Percentiles rank a stretch among this genome's conserved stretches.
Evolutionary conservation across 1,284 basidiomycete species (phyloP).

Genomic region (Porphyrellus sp.): DNA sequence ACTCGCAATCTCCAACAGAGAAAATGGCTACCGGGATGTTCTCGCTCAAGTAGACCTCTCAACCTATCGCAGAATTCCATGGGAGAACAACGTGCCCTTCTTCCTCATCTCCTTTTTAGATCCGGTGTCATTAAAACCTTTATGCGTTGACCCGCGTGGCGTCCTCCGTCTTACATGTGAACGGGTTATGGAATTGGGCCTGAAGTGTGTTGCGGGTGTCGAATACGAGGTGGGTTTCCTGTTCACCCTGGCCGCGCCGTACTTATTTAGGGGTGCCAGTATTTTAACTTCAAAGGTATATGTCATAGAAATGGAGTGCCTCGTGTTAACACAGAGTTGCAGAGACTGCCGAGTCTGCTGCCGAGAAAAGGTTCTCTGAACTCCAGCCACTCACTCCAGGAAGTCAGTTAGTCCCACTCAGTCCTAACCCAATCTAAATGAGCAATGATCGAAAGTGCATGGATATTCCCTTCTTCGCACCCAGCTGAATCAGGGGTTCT

Average conservation of each 20-base stretch:
- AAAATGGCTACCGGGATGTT: conserved; percentile 90
- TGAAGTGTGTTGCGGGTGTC: conserved; percentile 73
- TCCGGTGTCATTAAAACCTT: conserved; percentile 72
- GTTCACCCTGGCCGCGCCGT: background rate
- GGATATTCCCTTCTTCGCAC: conserved; percentile 89
- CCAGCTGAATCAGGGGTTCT: conserved; percentile 87
- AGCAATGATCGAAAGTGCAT: conserved; percentile 60
- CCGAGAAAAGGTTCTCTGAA: conserved; percentile 75
- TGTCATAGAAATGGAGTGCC: background rate
- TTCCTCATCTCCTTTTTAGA: conserved; percentile 91
- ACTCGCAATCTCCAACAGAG: conserved; percentile 84
- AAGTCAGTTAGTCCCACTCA: conserved; percentile 54
- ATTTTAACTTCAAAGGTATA: conserved; percentile 89
- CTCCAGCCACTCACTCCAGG: conserved; percentile 85
- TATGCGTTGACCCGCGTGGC: conserved; percentile 84
- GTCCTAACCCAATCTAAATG: conserved; percentile 7
- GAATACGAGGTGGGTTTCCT: conserved; percentile 78
- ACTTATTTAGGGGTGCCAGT: conserved; percentile 58
- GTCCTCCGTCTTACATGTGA: conserved; percentile 65
- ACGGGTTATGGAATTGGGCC: conserved; percentile 48
- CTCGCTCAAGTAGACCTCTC: conserved; percentile 81
- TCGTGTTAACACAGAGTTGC: conserved; percentile 2
- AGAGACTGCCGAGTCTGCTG: conserved; percentile 78
- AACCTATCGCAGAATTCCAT: conserved; percentile 84
- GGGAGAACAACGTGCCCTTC: conserved; percentile 91